Evolutionary conservation across 257 asterid genomes (phyloP), one percentile per base, ranked within the genome.

Genomic region (Salvia miltiorrhiza): DNA sequence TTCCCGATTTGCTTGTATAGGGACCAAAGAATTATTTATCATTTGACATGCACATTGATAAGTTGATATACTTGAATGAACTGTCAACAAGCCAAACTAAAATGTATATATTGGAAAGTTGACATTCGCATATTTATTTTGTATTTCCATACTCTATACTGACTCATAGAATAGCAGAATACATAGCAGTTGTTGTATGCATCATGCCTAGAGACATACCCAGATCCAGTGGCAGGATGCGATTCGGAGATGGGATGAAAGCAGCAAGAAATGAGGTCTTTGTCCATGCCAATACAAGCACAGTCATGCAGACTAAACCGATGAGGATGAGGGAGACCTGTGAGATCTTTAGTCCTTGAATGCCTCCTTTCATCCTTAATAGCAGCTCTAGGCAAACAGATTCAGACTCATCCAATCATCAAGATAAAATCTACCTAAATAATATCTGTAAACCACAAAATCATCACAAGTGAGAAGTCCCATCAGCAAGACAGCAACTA

Each of bases 351-450:
- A 93, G 72, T 49, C 89, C 94, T 76, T 76, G 80, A 58, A 86
- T 70, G 86, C 89, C 90, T 80, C 93, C 93, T 85, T 90, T 93
- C 99, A 93, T 93, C 93, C 91, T 87, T 69, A 63, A 49, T 30
- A 70, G 73, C 76, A 72, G 73, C 76, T 63, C 70, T 50, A 69
- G 50, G 59, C 63, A 48, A 65, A 57, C 48, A 50, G 53, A 67
- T 70, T 72, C 78, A 62, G 73, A 79, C 71, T 67, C 86, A 82
- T 76, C 78, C 75, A 43, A 72, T 55, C 58, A 63, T 72, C 71
- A 72, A 32, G 57, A 78, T 65, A 17, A 72, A 55, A 58, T 23
- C 59, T 50, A 65, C 63, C 55, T 5, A 45, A 67, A 59, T 20
- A 48, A 60, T 62, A 59, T 71, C 78, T 77, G 75, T 14, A 76